Evolutionary conservation across 129 eudicot genomes (phyloP), one percentile per base, ranked within the genome.

Genomic region (Lonicera japonica): DNA sequence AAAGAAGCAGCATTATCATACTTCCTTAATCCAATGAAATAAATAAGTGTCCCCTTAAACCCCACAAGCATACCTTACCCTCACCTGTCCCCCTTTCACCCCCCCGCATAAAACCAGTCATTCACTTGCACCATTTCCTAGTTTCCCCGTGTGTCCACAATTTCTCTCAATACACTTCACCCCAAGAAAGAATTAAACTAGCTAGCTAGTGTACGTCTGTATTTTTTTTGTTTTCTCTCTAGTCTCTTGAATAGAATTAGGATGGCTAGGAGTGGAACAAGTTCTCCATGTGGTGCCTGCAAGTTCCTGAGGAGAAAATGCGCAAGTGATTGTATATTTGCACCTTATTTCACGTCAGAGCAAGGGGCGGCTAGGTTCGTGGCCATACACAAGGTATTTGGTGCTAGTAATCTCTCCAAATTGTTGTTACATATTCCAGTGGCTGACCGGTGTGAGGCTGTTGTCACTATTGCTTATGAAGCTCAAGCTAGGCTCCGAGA

Each of bases 31-130:
- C 87, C 91, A 2, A 29, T 29, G 2, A 29, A 29, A 85, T 80
- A 74, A 75, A 61, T 66, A 76, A 73, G 62, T 88, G 99, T 88
- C 82, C 81, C 96, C 84, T 72, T 54, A 59, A 29, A 69, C 87
- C 95, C 81, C 57, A 70, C 99, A 88, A 41, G 54, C 69, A 78
- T 72, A 75, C 82, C 86, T 74, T n/a, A n/a, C n/a, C n/a, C n/a
- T 69, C 83, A 70, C 50, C 13, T 64, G 68, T 64, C 58, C 29
- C 68, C 56, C 68, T 11, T 13, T 63, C 6, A 5, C 5, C 25
- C 23, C 46, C 23, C 57, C 39, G 15, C 46, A 24, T 25, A 52
- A 67, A 4, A 63, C 58, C 55, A 45, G n/a, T n/a, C n/a, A n/a
- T 66, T 38, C 14, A 54, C 39, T 36, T 65, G 66, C 77, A 72